These are phyloP conservation scores for Vaccinium darrowii DNA, from an alignment of 148 eudicot species.

Conservation along the genomic window DNA sequence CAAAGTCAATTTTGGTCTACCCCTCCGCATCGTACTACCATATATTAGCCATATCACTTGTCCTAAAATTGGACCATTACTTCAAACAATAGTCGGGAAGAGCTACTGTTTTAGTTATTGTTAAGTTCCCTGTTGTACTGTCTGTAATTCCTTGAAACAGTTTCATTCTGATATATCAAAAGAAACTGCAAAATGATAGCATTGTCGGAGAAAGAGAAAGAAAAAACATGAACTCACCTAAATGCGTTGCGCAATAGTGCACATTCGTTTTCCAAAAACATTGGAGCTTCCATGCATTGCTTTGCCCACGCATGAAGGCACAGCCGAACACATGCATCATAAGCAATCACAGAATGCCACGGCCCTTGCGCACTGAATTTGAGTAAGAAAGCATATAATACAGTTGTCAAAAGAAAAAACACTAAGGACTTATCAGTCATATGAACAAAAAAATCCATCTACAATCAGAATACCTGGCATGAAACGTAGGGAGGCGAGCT, in stretches of 20 bases:
- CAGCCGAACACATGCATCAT: slow-evolving; percentile 93
- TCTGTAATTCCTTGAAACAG: not conserved
- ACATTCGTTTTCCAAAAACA: slow-evolving; percentile 88
- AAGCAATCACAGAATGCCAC: slow-evolving; percentile 84
- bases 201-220: not conserved
- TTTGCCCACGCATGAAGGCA: slow-evolving; percentile 99
- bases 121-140: not conserved
- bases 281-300: slow-evolving; percentile 90
- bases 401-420: not conserved
- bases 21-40: not conserved
- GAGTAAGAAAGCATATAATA: slow-evolving; percentile 2
- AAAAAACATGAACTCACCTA: slow-evolving; percentile 49
- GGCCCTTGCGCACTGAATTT: slow-evolving; percentile 80
- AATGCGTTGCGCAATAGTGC: slow-evolving; percentile 72
- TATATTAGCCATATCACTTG: not conserved
- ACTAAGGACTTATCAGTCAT: not conserved
- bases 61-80: not conserved
- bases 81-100: not conserved
- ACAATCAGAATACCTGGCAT: slow-evolving; percentile 68
- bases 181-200: slow-evolving; percentile 9
- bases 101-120: not conserved
- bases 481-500: slow-evolving; percentile 80
- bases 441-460: not conserved
- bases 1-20: not conserved
- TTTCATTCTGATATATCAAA: not conserved